Evolutionary conservation across 106 monocot species (phyloP), one percentile per base, ranked within the genome.

Genomic region (Iris macrosiphon): DNA sequence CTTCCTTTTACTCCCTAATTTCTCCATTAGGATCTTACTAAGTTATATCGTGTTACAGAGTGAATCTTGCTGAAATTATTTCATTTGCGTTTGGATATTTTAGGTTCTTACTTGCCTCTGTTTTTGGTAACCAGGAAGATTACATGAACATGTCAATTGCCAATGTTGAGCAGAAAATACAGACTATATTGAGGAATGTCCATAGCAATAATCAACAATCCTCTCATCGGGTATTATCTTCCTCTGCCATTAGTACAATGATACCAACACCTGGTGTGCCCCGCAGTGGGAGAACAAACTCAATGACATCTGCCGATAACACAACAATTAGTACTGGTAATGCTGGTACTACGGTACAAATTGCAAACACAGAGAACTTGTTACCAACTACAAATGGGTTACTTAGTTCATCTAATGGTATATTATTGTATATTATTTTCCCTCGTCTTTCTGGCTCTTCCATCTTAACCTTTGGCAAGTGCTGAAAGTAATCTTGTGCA

Each of bases 181-280:
- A 64, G 16, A 28, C 40, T 52, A 40, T 82, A 56, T 7, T 79
- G 17, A 85, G 62, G 72, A 61, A 13, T 26, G 16, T 57, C 20
- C 20, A 30, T 44, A 78, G 58, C 54, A 62, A 76, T 42, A 73
- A 43, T 37, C 74, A 74, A 37, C 56, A 55, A 14, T n/a, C 41
- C 3, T 31, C 72, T 25, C 61, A 62, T 31, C 74, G 66, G 35
- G 49, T 70, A 40, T 61, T 75, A 31, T 67, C 78, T 53, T 72
- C 87, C 34, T 63, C 81, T 39, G 27, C 65, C 40, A 52, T 58
- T 9, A 64, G 67, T 57, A 91, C 85, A 15, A 91, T 91, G 91
- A 82, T 91, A 45, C 91, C 91, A n/a, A 91, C 91, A 45, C 91
- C 91, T 56, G 91, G 91, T 46, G 81, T 91, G 45, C 12, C 60